Percentiles rank a stretch among this genome's conserved stretches.
phyloP scores from a whole-genome alignment of 441 rosid species.

The Populus hybrid region DNA sequence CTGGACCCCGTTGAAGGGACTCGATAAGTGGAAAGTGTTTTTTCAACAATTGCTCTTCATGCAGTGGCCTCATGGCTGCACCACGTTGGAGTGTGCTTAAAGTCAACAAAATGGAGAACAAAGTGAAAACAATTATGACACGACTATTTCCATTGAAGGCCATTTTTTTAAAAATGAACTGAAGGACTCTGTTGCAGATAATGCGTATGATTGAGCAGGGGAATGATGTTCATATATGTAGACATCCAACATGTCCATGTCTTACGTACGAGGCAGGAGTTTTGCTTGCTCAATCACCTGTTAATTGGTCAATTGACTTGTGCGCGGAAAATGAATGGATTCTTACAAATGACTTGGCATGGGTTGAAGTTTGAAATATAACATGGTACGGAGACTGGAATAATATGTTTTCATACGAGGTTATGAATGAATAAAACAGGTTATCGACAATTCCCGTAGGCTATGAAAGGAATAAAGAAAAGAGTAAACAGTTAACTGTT shows the following conservation, averaged over 20 bases:
- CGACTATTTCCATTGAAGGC: neutral
- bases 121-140: neutral
- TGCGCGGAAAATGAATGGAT: neutral
- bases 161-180: conserved; percentile 7
- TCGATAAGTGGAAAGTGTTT: conserved; percentile 9
- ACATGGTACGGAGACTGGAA: too few species aligned
- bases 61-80: conserved; percentile 24
- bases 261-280: neutral
- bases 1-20: conserved; percentile 26
- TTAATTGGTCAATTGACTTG: conserved; percentile 1
- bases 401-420: too few species aligned
- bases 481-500: too few species aligned
- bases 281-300: too few species aligned
- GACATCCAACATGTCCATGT: neutral
- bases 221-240: neutral
- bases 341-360: neutral
- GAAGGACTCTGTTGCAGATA: neutral
- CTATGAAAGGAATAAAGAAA: too few species aligned
- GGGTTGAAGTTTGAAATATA: conserved; percentile 5
- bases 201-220: neutral
- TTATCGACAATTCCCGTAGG: too few species aligned
- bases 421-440: too few species aligned
- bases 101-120: conserved; percentile 15
- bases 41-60: conserved; percentile 16
- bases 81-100: conserved; percentile 3